phyloP scores from a whole-genome alignment of 2,329 filamentous ascomycete genomes.

The Phyllosticta paracitricarpa region DNA sequence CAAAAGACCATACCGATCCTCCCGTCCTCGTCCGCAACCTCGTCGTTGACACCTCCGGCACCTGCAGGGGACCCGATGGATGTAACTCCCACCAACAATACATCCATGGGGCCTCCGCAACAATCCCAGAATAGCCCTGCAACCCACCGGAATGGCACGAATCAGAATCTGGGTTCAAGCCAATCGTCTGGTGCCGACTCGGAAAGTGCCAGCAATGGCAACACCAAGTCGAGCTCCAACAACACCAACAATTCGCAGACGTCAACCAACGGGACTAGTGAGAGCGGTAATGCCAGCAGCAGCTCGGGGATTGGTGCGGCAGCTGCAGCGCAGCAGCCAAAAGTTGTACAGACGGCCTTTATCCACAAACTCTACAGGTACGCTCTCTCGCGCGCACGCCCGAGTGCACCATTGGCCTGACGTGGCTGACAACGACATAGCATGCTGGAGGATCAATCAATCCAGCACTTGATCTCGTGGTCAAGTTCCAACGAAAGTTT shows the following conservation, averaged over 20 bases:
- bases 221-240: slow-evolving; percentile 22
- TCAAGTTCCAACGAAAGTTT: slow-evolving; percentile 90
- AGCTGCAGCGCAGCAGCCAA: slow-evolving; percentile 79
- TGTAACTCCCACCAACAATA: slow-evolving; percentile 38
- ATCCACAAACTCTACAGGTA: slow-evolving; percentile 99
- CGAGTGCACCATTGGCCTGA: not conserved
- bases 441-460: slow-evolving; percentile 90
- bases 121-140: slow-evolving; percentile 34
- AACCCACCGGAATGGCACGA: slow-evolving; percentile 32
- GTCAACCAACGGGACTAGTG: slow-evolving; percentile 17
- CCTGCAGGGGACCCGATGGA: slow-evolving; percentile 46
- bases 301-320: slow-evolving; percentile 46
- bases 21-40: slow-evolving; percentile 35
- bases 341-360: slow-evolving; percentile 96
- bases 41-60: slow-evolving; percentile 24
- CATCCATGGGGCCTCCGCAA: slow-evolving; percentile 37
- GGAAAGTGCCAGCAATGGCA: slow-evolving; percentile 5
- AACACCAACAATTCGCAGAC: slow-evolving; percentile 18
- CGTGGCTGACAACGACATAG: slow-evolving; percentile 40
- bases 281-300: slow-evolving; percentile 29
- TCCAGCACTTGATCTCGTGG: slow-evolving; percentile 96
- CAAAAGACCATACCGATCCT: slow-evolving; percentile 44
- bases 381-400: slow-evolving; percentile 21
- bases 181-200: slow-evolving; percentile 19
- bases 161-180: slow-evolving; percentile 5